phyloP scores from a whole-genome alignment of 306 rosid species.

The Vigna angularis region DNA sequence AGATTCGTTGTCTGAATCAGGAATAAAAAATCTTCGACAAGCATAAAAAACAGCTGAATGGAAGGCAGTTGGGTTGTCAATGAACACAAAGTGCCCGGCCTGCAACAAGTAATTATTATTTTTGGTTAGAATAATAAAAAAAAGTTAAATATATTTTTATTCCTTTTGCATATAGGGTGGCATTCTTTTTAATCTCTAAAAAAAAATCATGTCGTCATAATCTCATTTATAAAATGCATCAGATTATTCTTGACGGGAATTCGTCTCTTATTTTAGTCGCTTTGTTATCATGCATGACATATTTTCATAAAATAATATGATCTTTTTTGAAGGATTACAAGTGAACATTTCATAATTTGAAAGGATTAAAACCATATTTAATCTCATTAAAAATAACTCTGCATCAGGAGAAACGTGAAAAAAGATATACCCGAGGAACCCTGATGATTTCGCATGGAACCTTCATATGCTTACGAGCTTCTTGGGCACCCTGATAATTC shows the following conservation, averaged over 20 bases:
- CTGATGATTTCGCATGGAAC: slow-evolving; percentile 94
- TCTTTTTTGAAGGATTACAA: background rate
- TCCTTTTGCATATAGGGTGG: background rate
- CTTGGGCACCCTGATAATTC: slow-evolving; percentile 90
- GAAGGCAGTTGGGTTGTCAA: slow-evolving; percentile 78
- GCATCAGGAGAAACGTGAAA: slow-evolving; percentile 18
- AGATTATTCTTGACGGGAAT: background rate
- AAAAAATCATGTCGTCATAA: no score
- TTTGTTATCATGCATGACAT: no score
- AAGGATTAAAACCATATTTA: background rate
- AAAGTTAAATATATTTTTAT: background rate
- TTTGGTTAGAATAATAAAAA: slow-evolving; percentile 18
- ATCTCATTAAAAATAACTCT: background rate
- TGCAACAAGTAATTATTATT: slow-evolving; percentile 48
- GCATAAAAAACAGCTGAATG: slow-evolving; percentile 81
- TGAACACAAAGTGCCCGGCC: slow-evolving; percentile 92
- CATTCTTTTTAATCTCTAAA: background rate
- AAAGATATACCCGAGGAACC: slow-evolving; percentile 76
- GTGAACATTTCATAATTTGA: background rate
- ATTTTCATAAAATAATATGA: no score
- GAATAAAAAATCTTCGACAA: slow-evolving; percentile 79
- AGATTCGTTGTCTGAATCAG: slow-evolving; percentile 58
- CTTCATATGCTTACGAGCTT: slow-evolving; percentile 87
- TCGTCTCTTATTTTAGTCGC: background rate
- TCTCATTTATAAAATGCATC: background rate